phyloP scores from a whole-genome alignment of 164 flowering plant species.

The Dillenia suffruticosa region DNA sequence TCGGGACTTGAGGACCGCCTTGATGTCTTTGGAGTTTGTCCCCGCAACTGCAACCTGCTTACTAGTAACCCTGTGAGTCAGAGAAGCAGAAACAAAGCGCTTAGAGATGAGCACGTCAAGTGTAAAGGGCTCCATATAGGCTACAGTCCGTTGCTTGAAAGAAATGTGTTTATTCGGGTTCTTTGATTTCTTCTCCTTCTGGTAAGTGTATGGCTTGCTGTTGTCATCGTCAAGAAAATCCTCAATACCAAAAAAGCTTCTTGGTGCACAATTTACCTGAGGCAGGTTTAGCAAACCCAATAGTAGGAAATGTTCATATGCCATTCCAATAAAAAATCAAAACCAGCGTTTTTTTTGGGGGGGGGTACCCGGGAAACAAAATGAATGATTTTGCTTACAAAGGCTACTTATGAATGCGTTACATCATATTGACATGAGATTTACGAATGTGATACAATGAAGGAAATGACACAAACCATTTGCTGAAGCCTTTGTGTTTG shows the following conservation, averaged over 20 bases:
- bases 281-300: slow-evolving; percentile 1
- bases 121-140: slow-evolving; percentile 91
- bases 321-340: background rate
- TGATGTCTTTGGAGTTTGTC: slow-evolving; percentile 92
- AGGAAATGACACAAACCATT: too few species aligned
- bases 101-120: slow-evolving; percentile 91
- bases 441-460: background rate
- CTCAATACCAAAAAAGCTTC: slow-evolving; percentile 95
- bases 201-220: slow-evolving; percentile 84
- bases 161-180: slow-evolving; percentile 81
- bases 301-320: background rate
- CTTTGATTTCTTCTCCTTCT: slow-evolving; percentile 86
- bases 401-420: background rate
- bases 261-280: slow-evolving; percentile 55
- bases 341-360: background rate
- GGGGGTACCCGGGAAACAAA: too few species aligned
- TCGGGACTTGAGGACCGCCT: slow-evolving; percentile 74
- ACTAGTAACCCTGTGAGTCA: slow-evolving; percentile 84
- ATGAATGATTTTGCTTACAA: too few species aligned
- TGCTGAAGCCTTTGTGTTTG: too few species aligned
- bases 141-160: slow-evolving; percentile 79
- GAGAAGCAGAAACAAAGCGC: slow-evolving; percentile 90
- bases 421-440: background rate
- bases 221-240: slow-evolving; percentile 86
- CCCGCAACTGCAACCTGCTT: slow-evolving; percentile 98